Base-by-base conservation (phyloP, 2,329 filamentous ascomycete species). In the Blumeria graminis region DNA sequence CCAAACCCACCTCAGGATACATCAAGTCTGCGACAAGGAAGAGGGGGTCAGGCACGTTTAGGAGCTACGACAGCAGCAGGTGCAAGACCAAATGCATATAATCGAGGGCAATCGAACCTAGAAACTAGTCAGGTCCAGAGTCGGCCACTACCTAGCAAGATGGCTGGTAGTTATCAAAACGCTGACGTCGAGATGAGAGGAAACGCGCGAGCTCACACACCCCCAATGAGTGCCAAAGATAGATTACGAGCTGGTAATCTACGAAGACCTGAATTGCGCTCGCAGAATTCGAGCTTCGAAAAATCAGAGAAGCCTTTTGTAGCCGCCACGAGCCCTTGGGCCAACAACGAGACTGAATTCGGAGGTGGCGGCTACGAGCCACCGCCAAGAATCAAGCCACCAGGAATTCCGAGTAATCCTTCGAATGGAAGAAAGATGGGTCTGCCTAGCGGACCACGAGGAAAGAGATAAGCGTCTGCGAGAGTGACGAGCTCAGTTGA, bases 81-180 rank as follows among this genome's bases (percentile, higher is more conserved):
- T 57, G 56, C 57, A 18, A 59, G 61, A 55, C 58, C 58, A 32
- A 68, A 65, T 60, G 66, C 66, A 22, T 62, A 58, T 18, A 52
- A 58, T 46, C 56, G 59, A 48, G 58, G 59, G 39, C 58, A 59
- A 39, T 55, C 48, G 1, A 50, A 36, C 22, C 55, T 51, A 55
- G 39, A 57, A 18, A 43, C 41, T 10, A 50, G 56, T 33, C 53
- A 59, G 22, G 61, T 69, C 45, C 68, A 73, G 59, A 72, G 76
- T 45, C 70, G 82, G 55, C 80, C 83, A 36, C 69, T 87, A 57
- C 82, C 85, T 7, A 86, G 81, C 61, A 84, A 88, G 69, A 72
- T 82, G 56, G 76, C 76, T 14, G 85, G 82, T 13, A 90, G 83
- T 65, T 85, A 87, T 66, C 86, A 92, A 71, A 77, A 68, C 54